Evolutionary conservation across 805 yeast species (phyloP), one percentile per base, ranked within the genome.

Genomic region (Candida nemodendra): DNA sequence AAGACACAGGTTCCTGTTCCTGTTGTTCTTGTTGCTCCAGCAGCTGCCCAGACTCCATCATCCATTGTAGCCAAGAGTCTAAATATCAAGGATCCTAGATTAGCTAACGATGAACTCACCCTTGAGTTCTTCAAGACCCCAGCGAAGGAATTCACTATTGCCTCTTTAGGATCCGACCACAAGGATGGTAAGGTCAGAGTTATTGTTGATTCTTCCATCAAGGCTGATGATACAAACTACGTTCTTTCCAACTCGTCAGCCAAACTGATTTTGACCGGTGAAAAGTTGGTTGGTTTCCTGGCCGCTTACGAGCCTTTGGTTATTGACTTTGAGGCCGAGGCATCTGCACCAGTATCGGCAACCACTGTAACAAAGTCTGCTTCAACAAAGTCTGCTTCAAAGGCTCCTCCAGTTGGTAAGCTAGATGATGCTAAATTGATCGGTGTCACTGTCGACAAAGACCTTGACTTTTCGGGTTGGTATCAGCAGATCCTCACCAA

Each of bases 381-480:
- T 9, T 45, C 56, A 13, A 41, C 55, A 22, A 56, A 61, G 41
- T 19, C 50, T 12, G 44, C 48, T 11, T 45, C 57, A 33, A 44
- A 55, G 30, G 51, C 62, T 9, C 50, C 57, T 9, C 38, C 50
- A 28, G 56, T 61, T 26, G 84, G 85, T 36, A 76, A 77, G 47
- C 64, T 83, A 51, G 89, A 80, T 42, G 95, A 86, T 58, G 93
- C 95, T 34, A 89, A 91, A 57, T 69, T 90, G 56, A 86, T 93
- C 52, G 99, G 99, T 66, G 91, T 93, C 62, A 93, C 98, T 31
- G 95, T 85, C 35, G 95, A 88, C 66, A 93, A 93, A 69, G 78
- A 80, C 47, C 72, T 79, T 56, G 99, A 93, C 62, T 93, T 93
- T 73, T 81, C 99, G 45, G 80, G 89, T 36, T 93, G 99, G 99